Percentiles rank a stretch among this genome's conserved stretches.
phyloP scores from a whole-genome alignment of 148 eudicot species.

The Spergularia marina region DNA sequence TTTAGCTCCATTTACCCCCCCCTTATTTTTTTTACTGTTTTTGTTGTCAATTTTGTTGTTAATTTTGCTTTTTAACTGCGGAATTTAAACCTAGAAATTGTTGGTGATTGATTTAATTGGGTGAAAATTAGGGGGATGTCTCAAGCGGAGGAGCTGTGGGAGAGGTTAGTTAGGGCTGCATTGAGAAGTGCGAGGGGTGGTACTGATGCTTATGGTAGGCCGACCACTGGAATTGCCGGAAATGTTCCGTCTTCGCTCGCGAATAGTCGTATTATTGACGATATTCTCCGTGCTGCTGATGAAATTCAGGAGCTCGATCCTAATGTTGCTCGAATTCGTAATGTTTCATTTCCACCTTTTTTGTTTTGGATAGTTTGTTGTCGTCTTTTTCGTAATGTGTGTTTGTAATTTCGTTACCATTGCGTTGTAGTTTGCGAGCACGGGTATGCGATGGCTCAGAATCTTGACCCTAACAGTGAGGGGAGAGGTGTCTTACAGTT shows the following conservation, averaged over 20 bases:
- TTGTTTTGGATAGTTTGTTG: not conserved
- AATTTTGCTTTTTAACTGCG: not conserved
- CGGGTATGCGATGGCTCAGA: constrained; percentile 92
- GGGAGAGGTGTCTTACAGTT: constrained; percentile 98
- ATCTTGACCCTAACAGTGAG: constrained; percentile 94
- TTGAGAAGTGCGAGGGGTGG: constrained; percentile 69
- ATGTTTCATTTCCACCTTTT: constrained; percentile 12
- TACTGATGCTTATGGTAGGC: constrained; percentile 60
- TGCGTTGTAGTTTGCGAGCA: constrained; percentile 80
- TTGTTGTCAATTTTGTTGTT: not conserved
- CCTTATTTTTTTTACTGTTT: not conserved
- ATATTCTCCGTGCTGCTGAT: constrained; percentile 87
- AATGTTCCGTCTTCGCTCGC: constrained; percentile 90
- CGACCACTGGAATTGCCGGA: constrained; percentile 77
- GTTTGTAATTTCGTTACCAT: too few relatives aligned
- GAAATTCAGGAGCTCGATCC: constrained; percentile 97
- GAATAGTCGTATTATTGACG: constrained; percentile 74
- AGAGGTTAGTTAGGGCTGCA: constrained; percentile 88
- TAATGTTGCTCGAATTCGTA: constrained; percentile 83
- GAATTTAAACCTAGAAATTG: not conserved
- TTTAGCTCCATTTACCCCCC: not conserved
- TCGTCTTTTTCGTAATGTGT: not conserved
- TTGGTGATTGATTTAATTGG: not conserved
- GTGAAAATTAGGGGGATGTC: constrained; percentile 59
- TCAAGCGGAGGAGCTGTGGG: constrained; percentile 86